Evolutionary conservation across 2,329 filamentous ascomycete species (phyloP).

Genomic region (Monosporascus sp.): DNA sequence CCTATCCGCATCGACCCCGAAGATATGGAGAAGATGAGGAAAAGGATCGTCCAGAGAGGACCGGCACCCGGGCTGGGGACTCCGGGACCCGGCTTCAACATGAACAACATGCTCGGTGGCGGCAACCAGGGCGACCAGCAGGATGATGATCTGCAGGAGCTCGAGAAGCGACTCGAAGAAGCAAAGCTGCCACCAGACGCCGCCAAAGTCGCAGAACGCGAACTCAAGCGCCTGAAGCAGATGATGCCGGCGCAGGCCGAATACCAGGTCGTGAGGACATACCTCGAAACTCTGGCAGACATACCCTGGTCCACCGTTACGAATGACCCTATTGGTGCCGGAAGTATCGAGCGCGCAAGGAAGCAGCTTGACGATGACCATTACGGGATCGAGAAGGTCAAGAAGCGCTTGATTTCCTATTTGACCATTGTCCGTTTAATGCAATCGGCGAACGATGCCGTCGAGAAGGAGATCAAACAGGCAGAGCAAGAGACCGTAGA

Average conservation of each 20-base stretch:
- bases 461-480: constrained; percentile 72
- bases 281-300: constrained; percentile 88
- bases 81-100: constrained; percentile 22
- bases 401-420: constrained; percentile 93
- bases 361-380: constrained; percentile 94
- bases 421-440: constrained; percentile 94
- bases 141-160: constrained; percentile 87
- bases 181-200: constrained; percentile 80
- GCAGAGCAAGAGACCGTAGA: constrained; percentile 53
- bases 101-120: constrained; percentile 39
- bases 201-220: constrained; percentile 82
- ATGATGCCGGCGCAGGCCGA: constrained; percentile 97
- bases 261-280: constrained; percentile 88
- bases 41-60: constrained; percentile 23
- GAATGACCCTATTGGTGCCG: constrained; percentile 76
- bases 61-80: constrained; percentile 14
- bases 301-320: constrained; percentile 88
- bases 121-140: constrained; percentile 62
- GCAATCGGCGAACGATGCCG: constrained; percentile 78
- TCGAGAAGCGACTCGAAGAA: constrained; percentile 80
- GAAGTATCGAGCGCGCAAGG: constrained; percentile 72
- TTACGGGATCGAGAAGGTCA: constrained; percentile 93
- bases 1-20: constrained; percentile 56
- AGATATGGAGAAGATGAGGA: constrained; percentile 45
- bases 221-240: constrained; percentile 82